A percentile compares a stretch with the other conserved stretches of the same genome.
phyloP scores from a whole-genome alignment of 75 land plant genomes.

The Chamaecyparis obtusa region DNA sequence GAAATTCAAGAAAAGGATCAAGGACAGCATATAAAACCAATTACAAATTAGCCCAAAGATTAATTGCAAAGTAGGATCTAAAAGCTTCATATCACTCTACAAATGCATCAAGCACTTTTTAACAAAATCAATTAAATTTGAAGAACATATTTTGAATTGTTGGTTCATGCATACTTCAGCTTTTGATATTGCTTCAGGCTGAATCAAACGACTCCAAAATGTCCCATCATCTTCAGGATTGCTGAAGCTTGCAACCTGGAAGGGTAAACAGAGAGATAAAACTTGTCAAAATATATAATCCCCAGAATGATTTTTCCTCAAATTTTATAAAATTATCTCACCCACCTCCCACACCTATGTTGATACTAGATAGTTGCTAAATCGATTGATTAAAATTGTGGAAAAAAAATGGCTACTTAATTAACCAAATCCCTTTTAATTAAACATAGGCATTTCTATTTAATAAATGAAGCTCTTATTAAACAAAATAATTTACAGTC shows the following conservation, averaged over 20 bases:
- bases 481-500: neutral
- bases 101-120: neutral
- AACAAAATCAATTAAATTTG: neutral
- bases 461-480: neutral
- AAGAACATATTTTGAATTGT: neutral
- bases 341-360: too few species aligned
- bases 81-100: neutral
- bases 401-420: neutral
- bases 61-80: neutral
- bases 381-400: too few species aligned
- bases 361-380: neutral
- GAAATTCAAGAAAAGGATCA: neutral
- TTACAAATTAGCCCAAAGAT: neutral
- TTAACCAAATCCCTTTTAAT: neutral
- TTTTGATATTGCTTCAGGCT: conserved; percentile 74
- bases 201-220: conserved; percentile 98
- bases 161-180: conserved; percentile 58
- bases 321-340: neutral
- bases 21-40: neutral
- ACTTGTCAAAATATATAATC: neutral
- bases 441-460: neutral
- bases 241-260: conserved; percentile 92
- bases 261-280: neutral
- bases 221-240: conserved; percentile 92
- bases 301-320: neutral